phyloP scores from a whole-genome alignment of 345 rosid genomes.

The Cardamine occulta region DNA sequence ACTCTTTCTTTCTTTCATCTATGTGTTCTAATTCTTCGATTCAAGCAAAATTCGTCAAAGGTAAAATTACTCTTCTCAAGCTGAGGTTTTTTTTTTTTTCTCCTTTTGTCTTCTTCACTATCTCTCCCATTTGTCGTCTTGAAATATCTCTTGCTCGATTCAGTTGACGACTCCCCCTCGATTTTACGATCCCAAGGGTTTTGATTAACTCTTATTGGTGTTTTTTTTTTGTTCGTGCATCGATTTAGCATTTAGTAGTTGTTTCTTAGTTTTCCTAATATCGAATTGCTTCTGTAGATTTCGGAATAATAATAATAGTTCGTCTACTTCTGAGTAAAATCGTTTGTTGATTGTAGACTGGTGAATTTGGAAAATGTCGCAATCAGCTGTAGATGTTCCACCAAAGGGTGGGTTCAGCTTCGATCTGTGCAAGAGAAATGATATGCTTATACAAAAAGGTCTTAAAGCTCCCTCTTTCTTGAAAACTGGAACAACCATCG shows the following conservation, averaged over 20 bases:
- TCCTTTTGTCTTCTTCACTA: background rate
- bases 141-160: conserved; percentile 10
- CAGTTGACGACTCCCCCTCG: background rate
- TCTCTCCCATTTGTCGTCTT: background rate
- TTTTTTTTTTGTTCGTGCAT: background rate
- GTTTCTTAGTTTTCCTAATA: background rate
- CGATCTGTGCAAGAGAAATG: conserved; percentile 89
- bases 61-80: conserved; percentile 12
- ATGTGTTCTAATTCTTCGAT: background rate
- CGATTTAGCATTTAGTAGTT: background rate
- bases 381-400: conserved; percentile 58
- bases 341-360: conserved; percentile 23
- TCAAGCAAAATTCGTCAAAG: conserved; percentile 27
- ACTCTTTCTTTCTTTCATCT: background rate
- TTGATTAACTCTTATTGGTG: background rate
- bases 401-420: conserved; percentile 83
- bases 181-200: conserved; percentile 22
- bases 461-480: conserved; percentile 65
- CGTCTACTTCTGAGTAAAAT: conserved; percentile 1
- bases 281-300: background rate
- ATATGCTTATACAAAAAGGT: conserved; percentile 74
- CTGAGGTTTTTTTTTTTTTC: background rate
- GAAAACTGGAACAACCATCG: conserved; percentile 97
- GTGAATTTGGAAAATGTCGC: conserved; percentile 53
- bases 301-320: background rate